Percentiles rank a stretch among this genome's conserved stretches.
phyloP scores from a whole-genome alignment of 257 asterid genomes.

The Nyctanthes arbortristis region DNA sequence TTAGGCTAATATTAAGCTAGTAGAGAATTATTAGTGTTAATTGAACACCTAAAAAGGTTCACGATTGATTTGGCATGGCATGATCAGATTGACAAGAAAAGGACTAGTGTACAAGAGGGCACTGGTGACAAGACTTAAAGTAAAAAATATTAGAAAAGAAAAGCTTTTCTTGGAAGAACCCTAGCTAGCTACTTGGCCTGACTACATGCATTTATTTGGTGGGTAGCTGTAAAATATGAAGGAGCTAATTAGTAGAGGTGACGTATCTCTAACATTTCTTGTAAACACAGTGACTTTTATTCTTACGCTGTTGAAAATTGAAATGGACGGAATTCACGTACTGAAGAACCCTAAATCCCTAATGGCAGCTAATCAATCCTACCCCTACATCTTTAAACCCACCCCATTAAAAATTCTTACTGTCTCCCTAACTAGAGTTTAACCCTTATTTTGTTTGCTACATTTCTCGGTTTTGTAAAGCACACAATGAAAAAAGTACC shows the following conservation, averaged over 20 bases:
- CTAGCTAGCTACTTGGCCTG: background rate
- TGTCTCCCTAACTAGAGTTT: too few species aligned
- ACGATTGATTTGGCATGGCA: background rate
- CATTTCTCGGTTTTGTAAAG: too few species aligned
- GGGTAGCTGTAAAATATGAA: background rate
- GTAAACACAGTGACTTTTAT: background rate
- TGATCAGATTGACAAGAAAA: background rate
- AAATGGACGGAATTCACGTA: constrained; percentile 29
- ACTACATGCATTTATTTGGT: background rate
- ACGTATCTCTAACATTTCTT: background rate
- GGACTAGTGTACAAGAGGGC: constrained; percentile 11
- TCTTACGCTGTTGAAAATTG: constrained; percentile 5
- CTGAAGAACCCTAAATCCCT: constrained; percentile 17
- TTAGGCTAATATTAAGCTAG: background rate
- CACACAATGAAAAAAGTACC: too few species aligned
- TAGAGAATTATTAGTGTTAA: background rate
- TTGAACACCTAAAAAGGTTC: background rate
- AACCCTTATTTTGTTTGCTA: too few species aligned
- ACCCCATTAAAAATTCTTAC: too few species aligned
- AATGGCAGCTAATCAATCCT: too few species aligned
- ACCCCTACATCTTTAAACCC: too few species aligned
- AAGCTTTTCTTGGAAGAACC: constrained; percentile 1
- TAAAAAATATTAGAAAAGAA: background rate
- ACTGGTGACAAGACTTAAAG: constrained; percentile 34
- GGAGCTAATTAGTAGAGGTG: background rate